Evolutionary conservation across 306 rosid genomes (phyloP), one percentile per base, ranked within the genome.

Genomic region (Datisca glomerata): DNA sequence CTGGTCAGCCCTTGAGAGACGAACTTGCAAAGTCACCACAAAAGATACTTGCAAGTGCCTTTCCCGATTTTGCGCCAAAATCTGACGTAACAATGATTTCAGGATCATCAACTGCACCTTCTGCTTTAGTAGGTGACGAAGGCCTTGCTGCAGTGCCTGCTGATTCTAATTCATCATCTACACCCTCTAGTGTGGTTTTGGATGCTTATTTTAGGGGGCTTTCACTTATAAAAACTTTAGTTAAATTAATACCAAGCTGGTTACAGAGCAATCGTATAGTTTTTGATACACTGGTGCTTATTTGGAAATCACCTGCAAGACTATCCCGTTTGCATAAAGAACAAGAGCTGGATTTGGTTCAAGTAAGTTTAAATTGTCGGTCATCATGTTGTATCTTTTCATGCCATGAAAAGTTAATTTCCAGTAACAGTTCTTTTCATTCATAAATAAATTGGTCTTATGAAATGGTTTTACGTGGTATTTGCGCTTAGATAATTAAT

Each of bases 21-120:
- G 98, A 91, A 60, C 98, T 91, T 66, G 83, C 98, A 37, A 91
- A 91, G 61, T 91, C 96, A 32, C 96, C 96, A 13, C 86, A 84
- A 40, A 80, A 80, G 80, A 80, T 91, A 59, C 94, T 91, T 61
- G 62, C 81, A 9, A 75, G 86, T 62, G 96, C 96, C 6, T 91
- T 84, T 54, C 77, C 85, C 1, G 94, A 91, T 46, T 84, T 80
- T 75, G 59, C 50, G 41, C 86, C 86, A 29, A 79, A 61, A 42
- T 48, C 81, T 27, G 94, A 81, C 35, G 72, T 43, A 51, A 68
- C 61, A 34, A 68, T 60, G 68, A 53, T 76, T 56, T 63, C 92
- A 3, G 77, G 77, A 20, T 52, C 93, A 20, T 61, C 93, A 21
- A 75, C 70, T 59, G 64, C 76, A 11, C 74, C 80, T 42, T 22